phyloP scores from a whole-genome alignment of 73 alveolate genomes.

The Diophrys appendiculata region DNA sequence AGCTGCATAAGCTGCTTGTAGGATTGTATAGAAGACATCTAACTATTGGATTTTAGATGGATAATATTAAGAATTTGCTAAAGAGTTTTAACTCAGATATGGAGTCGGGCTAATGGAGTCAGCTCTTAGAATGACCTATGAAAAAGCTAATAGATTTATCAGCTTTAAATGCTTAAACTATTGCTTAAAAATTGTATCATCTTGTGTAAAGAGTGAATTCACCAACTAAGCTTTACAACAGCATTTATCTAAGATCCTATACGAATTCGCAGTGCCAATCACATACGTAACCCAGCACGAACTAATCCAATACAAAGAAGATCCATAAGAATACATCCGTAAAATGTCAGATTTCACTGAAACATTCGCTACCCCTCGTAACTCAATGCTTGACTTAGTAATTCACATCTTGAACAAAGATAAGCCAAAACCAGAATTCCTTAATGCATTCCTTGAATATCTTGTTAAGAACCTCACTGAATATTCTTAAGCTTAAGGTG shows the following conservation, averaged over 20 bases:
- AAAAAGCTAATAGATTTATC: slow-evolving; percentile 34
- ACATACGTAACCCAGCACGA: slow-evolving; percentile 59
- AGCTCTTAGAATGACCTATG: slow-evolving; percentile 33
- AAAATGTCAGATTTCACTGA: slow-evolving; percentile 67
- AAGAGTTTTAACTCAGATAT: slow-evolving; percentile 38
- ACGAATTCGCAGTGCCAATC: slow-evolving; percentile 60
- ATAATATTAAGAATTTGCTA: slow-evolving; percentile 35
- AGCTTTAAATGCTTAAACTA: slow-evolving; percentile 57
- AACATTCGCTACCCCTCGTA: slow-evolving; percentile 38
- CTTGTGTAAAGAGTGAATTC: slow-evolving; percentile 28
- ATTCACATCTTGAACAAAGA: slow-evolving; percentile 12
- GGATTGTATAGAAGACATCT: slow-evolving; percentile 52
- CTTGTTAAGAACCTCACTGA: slow-evolving; percentile 31
- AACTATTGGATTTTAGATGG: slow-evolving; percentile 55
- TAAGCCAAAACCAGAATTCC: slow-evolving; percentile 34
- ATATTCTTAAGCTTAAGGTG: background rate
- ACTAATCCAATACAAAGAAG: slow-evolving; percentile 51
- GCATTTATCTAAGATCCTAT: slow-evolving; percentile 57
- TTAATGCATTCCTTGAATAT: slow-evolving; percentile 42
- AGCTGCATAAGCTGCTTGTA: slow-evolving; percentile 49
- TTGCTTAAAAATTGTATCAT: slow-evolving; percentile 45
- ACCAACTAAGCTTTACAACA: slow-evolving; percentile 50
- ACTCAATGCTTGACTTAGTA: slow-evolving; percentile 44
- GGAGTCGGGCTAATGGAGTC: slow-evolving; percentile 44
- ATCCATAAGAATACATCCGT: slow-evolving; percentile 71